Percentiles rank a stretch among this genome's conserved stretches.
These are phyloP conservation scores for Endocarpon pusillum DNA, from an alignment of 495 filamentous ascomycete genomes.

Conservation along the genomic window DNA sequence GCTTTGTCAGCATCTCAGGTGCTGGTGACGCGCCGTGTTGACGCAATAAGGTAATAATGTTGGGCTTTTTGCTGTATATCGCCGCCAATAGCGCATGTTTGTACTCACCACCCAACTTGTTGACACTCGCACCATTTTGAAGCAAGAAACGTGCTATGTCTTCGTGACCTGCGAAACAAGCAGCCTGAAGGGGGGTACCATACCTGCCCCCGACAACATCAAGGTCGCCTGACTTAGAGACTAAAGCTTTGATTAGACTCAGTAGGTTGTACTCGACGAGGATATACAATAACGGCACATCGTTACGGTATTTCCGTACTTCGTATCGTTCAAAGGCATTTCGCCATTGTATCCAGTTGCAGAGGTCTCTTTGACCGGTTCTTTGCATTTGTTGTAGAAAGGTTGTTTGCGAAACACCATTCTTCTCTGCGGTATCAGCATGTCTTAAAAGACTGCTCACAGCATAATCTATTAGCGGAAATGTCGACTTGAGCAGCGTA, in stretches of 20 bases:
- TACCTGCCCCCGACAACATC: slow-evolving; percentile 8
- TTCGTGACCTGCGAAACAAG: neutral
- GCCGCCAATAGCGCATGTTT: neutral
- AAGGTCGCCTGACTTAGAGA: slow-evolving; percentile 11
- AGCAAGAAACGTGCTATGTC: neutral
- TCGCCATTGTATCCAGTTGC: slow-evolving; percentile 20
- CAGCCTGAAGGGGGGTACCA: slow-evolving; percentile 3
- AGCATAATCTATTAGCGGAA: slow-evolving; percentile 31
- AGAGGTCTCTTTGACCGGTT: slow-evolving; percentile 3
- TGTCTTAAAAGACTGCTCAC: slow-evolving; percentile 24
- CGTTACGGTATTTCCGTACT: slow-evolving; percentile 16
- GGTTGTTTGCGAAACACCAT: slow-evolving; percentile 17
- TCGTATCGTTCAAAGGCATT: slow-evolving; percentile 21
- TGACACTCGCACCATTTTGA: neutral
- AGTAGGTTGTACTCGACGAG: slow-evolving; percentile 24
- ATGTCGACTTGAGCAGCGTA: slow-evolving; percentile 10
- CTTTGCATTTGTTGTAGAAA: slow-evolving; percentile 20
- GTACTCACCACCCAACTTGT: neutral
- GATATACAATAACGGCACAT: slow-evolving; percentile 27
- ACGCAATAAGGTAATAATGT: neutral
- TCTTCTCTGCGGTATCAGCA: slow-evolving; percentile 20
- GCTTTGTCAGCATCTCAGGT: neutral
- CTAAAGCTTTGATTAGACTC: slow-evolving; percentile 19
- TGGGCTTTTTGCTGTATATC: neutral
- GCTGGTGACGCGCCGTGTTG: neutral